These are phyloP conservation scores for Gamarada debralockiae DNA, from an alignment of 495 filamentous ascomycete species.

Conservation along the genomic window DNA sequence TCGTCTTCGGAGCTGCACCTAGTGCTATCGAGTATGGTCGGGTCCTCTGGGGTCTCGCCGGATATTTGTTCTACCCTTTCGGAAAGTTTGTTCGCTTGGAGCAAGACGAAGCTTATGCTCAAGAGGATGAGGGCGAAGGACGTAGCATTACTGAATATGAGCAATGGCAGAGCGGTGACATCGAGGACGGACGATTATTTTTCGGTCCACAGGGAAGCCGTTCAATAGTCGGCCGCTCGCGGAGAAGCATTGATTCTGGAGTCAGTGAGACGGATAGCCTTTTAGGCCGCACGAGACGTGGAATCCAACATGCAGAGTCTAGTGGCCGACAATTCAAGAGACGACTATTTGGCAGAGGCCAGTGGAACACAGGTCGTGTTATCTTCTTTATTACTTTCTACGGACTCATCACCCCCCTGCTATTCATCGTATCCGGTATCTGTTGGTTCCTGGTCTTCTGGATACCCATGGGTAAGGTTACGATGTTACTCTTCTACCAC, in stretches of 20 bases:
- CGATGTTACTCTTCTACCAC: slow-evolving; percentile 84
- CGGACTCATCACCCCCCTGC: slow-evolving; percentile 82
- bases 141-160: slow-evolving; percentile 98
- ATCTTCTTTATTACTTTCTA: slow-evolving; percentile 98
- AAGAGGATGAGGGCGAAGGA: slow-evolving; percentile 98
- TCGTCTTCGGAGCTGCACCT: slow-evolving; percentile 72
- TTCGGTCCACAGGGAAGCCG: slow-evolving; percentile 80
- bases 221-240: slow-evolving; percentile 83
- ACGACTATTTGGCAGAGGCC: slow-evolving; percentile 86
- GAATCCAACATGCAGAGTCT: slow-evolving; percentile 26
- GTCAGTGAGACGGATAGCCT: slow-evolving; percentile 85
- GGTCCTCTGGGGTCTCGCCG: slow-evolving; percentile 77
- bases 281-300: slow-evolving; percentile 60
- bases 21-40: slow-evolving; percentile 83
- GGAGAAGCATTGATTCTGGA: slow-evolving; percentile 81
- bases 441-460: slow-evolving; percentile 98
- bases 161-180: slow-evolving; percentile 96
- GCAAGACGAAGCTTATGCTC: slow-evolving; percentile 88
- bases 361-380: slow-evolving; percentile 92
- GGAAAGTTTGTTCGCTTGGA: slow-evolving; percentile 91
- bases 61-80: slow-evolving; percentile 93
- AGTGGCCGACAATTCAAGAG: slow-evolving; percentile 62
- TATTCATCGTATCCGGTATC: slow-evolving; percentile 78
- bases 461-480: slow-evolving; percentile 98
- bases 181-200: slow-evolving; percentile 93